Conservation (phyloP, 2,329 filamentous ascomycete genomes). For the Epichloe festucae region DNA sequence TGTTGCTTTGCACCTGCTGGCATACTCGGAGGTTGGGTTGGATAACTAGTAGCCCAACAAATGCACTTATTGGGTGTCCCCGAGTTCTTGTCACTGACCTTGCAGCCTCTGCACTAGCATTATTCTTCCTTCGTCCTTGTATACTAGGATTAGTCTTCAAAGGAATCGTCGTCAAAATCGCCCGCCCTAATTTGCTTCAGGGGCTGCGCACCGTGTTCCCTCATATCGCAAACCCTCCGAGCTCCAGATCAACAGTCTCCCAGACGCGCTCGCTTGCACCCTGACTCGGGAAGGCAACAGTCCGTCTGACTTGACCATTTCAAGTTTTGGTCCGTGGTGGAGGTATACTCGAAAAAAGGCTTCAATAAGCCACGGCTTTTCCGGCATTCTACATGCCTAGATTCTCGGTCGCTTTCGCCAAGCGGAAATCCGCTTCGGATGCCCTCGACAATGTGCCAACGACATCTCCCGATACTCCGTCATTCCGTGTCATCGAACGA, state of each 20-base stretch:
- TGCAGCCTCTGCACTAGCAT: no score
- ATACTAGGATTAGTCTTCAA: no score
- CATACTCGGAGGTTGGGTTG: no score
- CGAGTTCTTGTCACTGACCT: no score
- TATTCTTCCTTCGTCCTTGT: no score
- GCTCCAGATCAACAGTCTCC: background rate
- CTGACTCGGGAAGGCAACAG: background rate
- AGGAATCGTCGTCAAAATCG: no score
- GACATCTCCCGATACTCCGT: conserved; percentile 31
- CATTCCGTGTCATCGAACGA: conserved; percentile 47
- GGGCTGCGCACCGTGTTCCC: no score
- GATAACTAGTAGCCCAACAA: no score
- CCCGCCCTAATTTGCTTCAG: no score
- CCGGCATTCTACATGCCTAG: conserved; percentile 43
- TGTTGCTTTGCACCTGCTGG: background rate
- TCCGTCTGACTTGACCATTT: background rate
- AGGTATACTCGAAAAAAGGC: background rate
- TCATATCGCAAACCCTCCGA: no score
- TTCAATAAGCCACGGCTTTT: conserved; percentile 3
- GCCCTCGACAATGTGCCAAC: conserved; percentile 38
- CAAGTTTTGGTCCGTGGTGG: background rate
- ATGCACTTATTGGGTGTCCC: no score
- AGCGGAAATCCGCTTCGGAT: conserved; percentile 47
- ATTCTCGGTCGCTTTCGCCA: conserved; percentile 44
- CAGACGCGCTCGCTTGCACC: background rate